phyloP scores from a whole-genome alignment of 768 basidiomycete genomes.

The Pholiota conissans region DNA sequence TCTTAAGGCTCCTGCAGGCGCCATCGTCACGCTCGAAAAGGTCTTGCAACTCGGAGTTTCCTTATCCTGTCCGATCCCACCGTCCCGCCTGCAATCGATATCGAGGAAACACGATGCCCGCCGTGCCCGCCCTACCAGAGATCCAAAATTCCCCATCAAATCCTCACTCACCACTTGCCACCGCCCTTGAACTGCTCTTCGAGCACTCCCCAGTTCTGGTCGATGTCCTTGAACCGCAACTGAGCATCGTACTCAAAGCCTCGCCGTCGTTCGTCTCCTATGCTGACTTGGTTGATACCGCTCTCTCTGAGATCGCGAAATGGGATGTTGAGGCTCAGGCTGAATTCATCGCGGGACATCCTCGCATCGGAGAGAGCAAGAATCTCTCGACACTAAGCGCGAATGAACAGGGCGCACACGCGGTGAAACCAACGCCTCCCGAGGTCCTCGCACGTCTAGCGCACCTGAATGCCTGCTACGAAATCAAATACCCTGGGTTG shows the following conservation, averaged over 20 bases:
- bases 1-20: no score
- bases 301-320: slow-evolving; percentile 45
- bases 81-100: not conserved
- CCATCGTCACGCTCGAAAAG: not conserved
- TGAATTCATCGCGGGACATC: slow-evolving; percentile 79
- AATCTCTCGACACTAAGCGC: slow-evolving; percentile 75
- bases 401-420: slow-evolving; percentile 69
- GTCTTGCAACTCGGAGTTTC: not conserved
- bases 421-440: slow-evolving; percentile 58
- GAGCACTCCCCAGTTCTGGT: slow-evolving; percentile 66
- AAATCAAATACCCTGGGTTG: slow-evolving; percentile 68
- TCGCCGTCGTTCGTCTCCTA: slow-evolving; percentile 38
- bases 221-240: slow-evolving; percentile 52
- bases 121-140: slow-evolving; percentile 33
- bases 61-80: not conserved
- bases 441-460: slow-evolving; percentile 71
- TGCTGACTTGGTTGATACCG: slow-evolving; percentile 53
- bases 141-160: slow-evolving; percentile 32
- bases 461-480: slow-evolving; percentile 79
- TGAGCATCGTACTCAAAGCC: slow-evolving; percentile 33
- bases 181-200: slow-evolving; percentile 41
- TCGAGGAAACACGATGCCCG: slow-evolving; percentile 17
- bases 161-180: slow-evolving; percentile 36
- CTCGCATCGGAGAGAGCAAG: slow-evolving; percentile 83
- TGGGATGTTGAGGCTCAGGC: slow-evolving; percentile 57